Percentiles rank a stretch among this genome's conserved stretches.
Conservation (phyloP, 1,284 basidiomycete species). For the Puccinia novopanici region DNA sequence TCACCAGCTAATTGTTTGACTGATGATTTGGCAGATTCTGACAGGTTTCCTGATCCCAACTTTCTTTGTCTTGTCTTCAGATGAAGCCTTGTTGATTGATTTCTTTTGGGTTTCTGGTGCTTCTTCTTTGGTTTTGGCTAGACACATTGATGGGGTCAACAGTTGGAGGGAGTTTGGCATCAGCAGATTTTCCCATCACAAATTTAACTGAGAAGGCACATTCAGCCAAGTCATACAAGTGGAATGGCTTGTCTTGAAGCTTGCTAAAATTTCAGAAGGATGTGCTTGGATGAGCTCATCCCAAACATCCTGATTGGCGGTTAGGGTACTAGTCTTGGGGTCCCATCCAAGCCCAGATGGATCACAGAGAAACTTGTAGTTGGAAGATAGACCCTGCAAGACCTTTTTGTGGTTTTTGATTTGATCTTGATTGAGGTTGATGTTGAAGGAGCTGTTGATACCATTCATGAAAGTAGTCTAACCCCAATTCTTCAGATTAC, state of each 20-base stretch:
- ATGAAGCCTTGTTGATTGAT: too few relatives aligned
- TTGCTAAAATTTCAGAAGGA: neutral
- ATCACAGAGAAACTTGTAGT: neutral
- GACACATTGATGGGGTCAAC: neutral
- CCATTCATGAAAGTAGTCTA: neutral
- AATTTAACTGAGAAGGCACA: neutral
- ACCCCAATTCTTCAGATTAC: neutral
- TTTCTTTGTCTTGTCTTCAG: too few relatives aligned
- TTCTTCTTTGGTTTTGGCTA: neutral
- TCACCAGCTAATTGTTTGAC: neutral
- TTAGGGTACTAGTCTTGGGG: neutral
- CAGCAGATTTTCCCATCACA: neutral
- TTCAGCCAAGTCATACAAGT: neutral
- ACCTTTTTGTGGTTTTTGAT: neutral
- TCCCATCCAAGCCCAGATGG: constrained; percentile 6
- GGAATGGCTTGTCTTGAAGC: neutral
- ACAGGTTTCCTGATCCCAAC: too few relatives aligned
- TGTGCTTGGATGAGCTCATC: neutral
- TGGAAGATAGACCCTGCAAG: neutral
- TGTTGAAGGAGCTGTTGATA: too few relatives aligned
- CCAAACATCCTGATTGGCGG: neutral
- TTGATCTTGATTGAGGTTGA: neutral
- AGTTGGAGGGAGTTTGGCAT: neutral
- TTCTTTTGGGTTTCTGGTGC: too few relatives aligned
- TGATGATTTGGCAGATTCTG: neutral